Conservation (phyloP, 345 rosid genomes). For the Hypericum perforatum region DNA sequence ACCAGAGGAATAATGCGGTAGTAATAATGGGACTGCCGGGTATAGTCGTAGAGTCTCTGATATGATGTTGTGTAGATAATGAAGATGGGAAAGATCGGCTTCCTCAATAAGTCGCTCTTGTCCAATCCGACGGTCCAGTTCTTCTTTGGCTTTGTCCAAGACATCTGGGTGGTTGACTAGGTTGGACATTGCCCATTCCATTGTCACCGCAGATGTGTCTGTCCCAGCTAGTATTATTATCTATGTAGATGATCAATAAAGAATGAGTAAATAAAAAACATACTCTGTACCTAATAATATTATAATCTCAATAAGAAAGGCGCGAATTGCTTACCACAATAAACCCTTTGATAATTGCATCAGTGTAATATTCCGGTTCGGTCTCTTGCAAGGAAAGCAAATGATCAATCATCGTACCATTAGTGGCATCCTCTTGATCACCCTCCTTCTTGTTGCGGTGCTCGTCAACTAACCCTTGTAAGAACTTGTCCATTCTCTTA, state of each 20-base stretch:
- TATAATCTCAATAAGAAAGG: no score
- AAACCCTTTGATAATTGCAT: constrained; percentile 43
- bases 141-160: constrained; percentile 22
- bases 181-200: constrained; percentile 51
- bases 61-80: constrained; percentile 31
- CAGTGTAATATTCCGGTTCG: constrained; percentile 35
- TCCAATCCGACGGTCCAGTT: constrained; percentile 28
- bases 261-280: background rate
- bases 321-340: constrained; percentile 18
- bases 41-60: constrained; percentile 30
- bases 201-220: constrained; percentile 36
- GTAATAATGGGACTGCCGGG: constrained; percentile 32
- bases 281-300: no score
- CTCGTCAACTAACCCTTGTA: background rate
- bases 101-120: constrained; percentile 35
- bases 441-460: background rate
- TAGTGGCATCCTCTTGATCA: background rate
- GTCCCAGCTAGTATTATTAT: constrained; percentile 33
- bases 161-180: constrained; percentile 30
- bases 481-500: background rate
- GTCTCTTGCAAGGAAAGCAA: constrained; percentile 15
- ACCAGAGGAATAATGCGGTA: constrained; percentile 37
- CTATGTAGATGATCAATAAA: constrained; percentile 1
- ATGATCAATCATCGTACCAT: background rate
- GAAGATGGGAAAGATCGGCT: constrained; percentile 18